Conservation (phyloP, 208 protist genomes). For the Baffinella frigidus region DNA sequence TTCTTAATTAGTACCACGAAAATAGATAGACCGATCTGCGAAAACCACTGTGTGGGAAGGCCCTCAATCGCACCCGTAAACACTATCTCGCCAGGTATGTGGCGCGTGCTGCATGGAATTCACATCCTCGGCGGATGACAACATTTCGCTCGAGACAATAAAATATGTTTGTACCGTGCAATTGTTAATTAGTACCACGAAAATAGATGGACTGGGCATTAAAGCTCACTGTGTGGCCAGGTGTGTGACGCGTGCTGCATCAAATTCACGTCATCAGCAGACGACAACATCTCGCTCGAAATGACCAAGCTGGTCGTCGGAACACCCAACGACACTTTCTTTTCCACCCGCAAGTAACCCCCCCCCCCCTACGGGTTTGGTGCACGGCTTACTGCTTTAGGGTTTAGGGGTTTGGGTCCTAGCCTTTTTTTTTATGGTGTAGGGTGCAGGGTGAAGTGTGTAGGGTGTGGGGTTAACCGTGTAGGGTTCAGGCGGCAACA, state of each 20-base stretch:
- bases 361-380: background rate
- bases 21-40: too few species aligned
- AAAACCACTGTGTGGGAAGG: too few species aligned
- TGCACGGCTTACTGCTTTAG: too few species aligned
- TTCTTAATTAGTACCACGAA: too few species aligned
- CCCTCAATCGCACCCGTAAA: too few species aligned
- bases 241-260: conserved; percentile 48
- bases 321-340: background rate
- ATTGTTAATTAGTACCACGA: too few species aligned
- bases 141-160: conserved; percentile 16
- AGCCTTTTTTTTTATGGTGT: too few species aligned
- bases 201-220: too few species aligned
- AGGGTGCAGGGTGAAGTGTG: background rate
- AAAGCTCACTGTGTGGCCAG: too few species aligned
- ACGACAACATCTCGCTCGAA: conserved; percentile 31
- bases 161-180: too few species aligned
- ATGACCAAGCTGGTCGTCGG: conserved; percentile 17
- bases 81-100: too few species aligned
- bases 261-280: background rate
- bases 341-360: background rate
- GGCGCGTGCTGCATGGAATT: conserved; percentile 36
- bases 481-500: background rate
- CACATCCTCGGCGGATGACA: background rate
- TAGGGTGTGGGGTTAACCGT: background rate
- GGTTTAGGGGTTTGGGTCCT: too few species aligned